Percentiles rank a stretch among this genome's conserved stretches.
Conservation (phyloP, 208 protist genomes). For the Acanthamoeba sp. region DNA sequence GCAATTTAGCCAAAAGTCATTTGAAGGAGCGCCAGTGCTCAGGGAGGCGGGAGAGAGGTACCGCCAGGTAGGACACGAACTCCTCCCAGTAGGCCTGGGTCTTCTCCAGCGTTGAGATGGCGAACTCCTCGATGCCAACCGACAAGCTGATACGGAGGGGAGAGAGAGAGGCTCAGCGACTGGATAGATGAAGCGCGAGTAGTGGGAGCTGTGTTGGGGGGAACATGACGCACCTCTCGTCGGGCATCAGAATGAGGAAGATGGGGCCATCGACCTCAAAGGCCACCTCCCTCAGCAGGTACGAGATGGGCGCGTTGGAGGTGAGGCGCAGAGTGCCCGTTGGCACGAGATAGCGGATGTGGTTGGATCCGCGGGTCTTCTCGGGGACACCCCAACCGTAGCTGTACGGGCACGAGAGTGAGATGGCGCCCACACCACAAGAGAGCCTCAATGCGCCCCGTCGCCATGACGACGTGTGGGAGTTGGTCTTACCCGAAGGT, state of each 20-base stretch:
- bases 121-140: constrained; percentile 78
- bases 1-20: too few relatives aligned
- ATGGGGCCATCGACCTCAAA: constrained; percentile 84
- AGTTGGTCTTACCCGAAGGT: constrained; percentile 87
- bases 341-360: constrained; percentile 84
- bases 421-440: background rate
- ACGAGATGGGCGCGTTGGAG: constrained; percentile 86
- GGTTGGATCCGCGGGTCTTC: constrained; percentile 84
- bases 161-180: background rate
- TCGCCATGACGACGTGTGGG: too few relatives aligned
- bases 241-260: constrained; percentile 84
- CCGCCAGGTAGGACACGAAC: constrained; percentile 79
- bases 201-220: background rate
- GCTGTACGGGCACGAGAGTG: constrained; percentile 60
- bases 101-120: constrained; percentile 80
- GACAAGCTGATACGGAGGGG: constrained; percentile 43
- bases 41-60: constrained; percentile 11
- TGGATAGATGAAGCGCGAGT: background rate
- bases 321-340: constrained; percentile 83
- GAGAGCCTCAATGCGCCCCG: too few relatives aligned
- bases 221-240: constrained; percentile 81
- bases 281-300: constrained; percentile 83
- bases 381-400: constrained; percentile 86
- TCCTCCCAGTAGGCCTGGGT: constrained; percentile 86
- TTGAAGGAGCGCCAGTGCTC: too few relatives aligned